A percentile compares a stretch with the other conserved stretches of the same genome.
phyloP scores from a whole-genome alignment of 2,329 filamentous ascomycete species.

The Drechslerella coelobrocha region DNA sequence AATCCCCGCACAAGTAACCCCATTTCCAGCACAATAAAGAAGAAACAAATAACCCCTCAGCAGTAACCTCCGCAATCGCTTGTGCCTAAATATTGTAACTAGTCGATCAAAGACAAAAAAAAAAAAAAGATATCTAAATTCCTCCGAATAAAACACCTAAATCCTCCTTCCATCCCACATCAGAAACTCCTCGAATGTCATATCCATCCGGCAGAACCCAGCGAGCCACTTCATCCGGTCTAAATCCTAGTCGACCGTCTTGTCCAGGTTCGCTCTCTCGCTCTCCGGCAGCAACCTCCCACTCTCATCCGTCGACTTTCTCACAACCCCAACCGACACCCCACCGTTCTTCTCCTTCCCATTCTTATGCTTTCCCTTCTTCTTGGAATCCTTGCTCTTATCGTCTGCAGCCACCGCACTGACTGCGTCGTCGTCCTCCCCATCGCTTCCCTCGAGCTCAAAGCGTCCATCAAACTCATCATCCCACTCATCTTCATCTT shows the following conservation, averaged over 20 bases:
- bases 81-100: not conserved
- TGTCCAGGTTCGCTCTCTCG: slow-evolving; percentile 31
- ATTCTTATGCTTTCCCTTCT: slow-evolving; percentile 17
- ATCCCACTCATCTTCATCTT: slow-evolving; percentile 37
- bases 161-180: not conserved
- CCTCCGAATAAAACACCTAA: not conserved
- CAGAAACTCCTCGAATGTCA: slow-evolving; percentile 23
- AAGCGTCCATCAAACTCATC: slow-evolving; percentile 36
- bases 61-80: not conserved
- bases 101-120: not conserved
- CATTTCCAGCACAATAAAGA: not conserved
- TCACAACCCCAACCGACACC: not conserved
- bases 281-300: slow-evolving; percentile 36
- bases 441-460: slow-evolving; percentile 30
- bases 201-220: slow-evolving; percentile 12
- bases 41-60: not conserved
- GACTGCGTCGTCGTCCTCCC: slow-evolving; percentile 11
- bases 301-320: slow-evolving; percentile 29
- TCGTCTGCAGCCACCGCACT: not conserved
- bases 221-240: slow-evolving; percentile 3
- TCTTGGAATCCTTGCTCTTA: not conserved
- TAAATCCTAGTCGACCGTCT: slow-evolving; percentile 36
- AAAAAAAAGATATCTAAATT: not conserved
- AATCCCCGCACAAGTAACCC: not conserved
- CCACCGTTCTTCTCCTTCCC: not conserved